Conservation (phyloP, 306 rosid species). For the Trichosanthes truncata region DNA sequence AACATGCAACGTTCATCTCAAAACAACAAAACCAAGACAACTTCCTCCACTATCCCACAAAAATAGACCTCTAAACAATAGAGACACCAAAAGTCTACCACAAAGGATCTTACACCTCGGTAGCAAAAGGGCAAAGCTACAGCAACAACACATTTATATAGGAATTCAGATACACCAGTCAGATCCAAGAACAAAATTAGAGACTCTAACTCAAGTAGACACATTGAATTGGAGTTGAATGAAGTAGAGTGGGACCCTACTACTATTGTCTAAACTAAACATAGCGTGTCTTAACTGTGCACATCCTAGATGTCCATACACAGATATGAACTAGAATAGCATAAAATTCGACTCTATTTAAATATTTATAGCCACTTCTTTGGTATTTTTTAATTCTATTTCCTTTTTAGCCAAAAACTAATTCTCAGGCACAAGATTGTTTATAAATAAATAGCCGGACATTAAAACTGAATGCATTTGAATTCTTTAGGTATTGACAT, state of each 20-base stretch:
- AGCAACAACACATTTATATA: neutral
- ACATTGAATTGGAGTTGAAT: neutral
- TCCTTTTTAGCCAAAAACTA: neutral
- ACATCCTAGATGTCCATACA: neutral
- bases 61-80: neutral
- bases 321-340: neutral
- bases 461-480: neutral
- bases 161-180: neutral
- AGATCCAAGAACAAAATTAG: neutral
- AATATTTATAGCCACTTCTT: neutral
- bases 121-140: neutral
- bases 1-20: neutral
- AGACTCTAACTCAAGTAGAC: neutral
- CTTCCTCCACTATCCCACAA: neutral
- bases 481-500: neutral
- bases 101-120: neutral
- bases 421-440: neutral
- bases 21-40: neutral
- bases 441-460: neutral
- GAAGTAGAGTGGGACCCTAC: neutral
- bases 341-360: neutral
- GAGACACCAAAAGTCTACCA: neutral
- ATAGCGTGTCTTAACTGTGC: neutral
- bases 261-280: neutral
- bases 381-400: neutral